phyloP scores from a whole-genome alignment of 305 asterid genomes.

The Euphrasia arctica region DNA sequence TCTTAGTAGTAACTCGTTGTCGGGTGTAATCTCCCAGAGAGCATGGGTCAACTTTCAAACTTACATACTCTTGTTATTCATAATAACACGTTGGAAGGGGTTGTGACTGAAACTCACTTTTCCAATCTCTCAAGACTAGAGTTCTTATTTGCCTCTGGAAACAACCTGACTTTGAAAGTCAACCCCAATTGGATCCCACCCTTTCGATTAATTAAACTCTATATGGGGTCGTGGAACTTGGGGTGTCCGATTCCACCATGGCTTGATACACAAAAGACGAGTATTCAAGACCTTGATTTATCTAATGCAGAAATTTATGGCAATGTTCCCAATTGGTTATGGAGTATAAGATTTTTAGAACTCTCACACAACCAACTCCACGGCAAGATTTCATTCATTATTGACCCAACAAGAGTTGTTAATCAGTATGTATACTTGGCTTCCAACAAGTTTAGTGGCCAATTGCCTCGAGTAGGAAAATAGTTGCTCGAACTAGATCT shows the following conservation, averaged over 20 bases:
- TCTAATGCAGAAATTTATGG: no score
- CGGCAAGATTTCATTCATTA: no score
- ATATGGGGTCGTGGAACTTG: conserved; percentile 27
- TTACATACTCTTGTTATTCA: not conserved
- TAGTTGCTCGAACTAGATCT: no score
- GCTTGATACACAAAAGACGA: conserved; percentile 25
- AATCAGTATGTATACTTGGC: no score
- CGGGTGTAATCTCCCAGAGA: conserved; percentile 24
- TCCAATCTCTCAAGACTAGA: conserved; percentile 22
- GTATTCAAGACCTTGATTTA: not conserved
- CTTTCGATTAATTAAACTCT: not conserved
- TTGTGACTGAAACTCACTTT: conserved; percentile 29
- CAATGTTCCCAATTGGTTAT: no score
- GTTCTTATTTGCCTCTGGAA: conserved; percentile 19
- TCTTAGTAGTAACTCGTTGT: conserved; percentile 14
- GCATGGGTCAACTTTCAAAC: conserved; percentile 23
- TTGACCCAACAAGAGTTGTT: no score
- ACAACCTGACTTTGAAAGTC: conserved; percentile 25
- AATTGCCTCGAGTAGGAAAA: no score
- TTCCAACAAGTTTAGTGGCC: no score
- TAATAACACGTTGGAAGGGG: conserved; percentile 29
- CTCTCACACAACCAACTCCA: no score
- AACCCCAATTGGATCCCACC: conserved; percentile 30
- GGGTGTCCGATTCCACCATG: conserved; percentile 28
- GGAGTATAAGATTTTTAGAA: no score